Evolutionary conservation across 1,139 yeast species (phyloP), one percentile per base, ranked within the genome.

Genomic region (Groenewaldozyma sp.): DNA sequence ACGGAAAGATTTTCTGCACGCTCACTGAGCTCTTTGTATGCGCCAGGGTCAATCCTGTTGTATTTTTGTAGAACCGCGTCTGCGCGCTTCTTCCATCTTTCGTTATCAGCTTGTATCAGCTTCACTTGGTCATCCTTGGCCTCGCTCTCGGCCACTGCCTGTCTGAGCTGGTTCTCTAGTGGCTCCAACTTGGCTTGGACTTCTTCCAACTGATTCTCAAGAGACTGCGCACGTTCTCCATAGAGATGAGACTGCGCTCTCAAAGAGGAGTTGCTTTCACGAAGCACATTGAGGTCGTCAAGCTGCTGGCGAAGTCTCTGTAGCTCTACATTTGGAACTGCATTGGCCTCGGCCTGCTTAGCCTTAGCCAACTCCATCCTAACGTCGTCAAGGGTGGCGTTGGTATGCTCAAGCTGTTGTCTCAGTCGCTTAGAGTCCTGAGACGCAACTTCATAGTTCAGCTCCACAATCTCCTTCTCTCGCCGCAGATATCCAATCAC

Each of bases 401-500:
- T 40, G 3, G 61, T 49, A 36, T 58, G 61, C 20, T 54, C 57
- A 7, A 63, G 53, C 28, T 55, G 59, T 39, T 60, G 64, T 46
- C 70, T 65, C 31, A 75, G 59, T 27, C 70, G 62, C 37, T 64
- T 63, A 37, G 65, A 64, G 50, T 78, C 86, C 45, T 73, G 75
- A 13, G 57, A 55, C 20, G 70, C 61, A 20, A 70, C 63, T 9
- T 70, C 69, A 21, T 74, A 64, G 50, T 78, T 81, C 16, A 77
- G 71, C 41, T 78, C 83, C 1, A 78, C 69, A 3, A 78, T 67
- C 46, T 86, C 95, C 55, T 82, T 82, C 51, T 84, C 94, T 46
- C 82, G 77, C 37, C 88, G 78, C 43, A 86, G 65, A 51, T 73
- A 78, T 6, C 69, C 59, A 31, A 86, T 63, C 27, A 86, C 70